phyloP scores from a whole-genome alignment of 2,329 filamentous ascomycete species.

The Fusarium humuli region DNA sequence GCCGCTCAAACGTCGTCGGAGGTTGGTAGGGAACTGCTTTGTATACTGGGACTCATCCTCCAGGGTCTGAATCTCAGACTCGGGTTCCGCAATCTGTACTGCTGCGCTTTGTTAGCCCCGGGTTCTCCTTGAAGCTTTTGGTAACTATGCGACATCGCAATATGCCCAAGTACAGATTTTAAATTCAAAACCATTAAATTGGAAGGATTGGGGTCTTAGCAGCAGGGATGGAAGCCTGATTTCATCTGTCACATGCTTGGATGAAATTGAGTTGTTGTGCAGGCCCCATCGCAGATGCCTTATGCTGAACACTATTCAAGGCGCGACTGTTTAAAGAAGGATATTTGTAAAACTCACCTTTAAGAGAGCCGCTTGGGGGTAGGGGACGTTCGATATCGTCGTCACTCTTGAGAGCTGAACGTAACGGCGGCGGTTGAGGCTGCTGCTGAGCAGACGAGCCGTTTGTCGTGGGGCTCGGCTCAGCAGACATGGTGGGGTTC shows the following conservation, averaged over 20 bases:
- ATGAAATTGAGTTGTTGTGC: conserved; percentile 23
- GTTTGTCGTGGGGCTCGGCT: conserved; percentile 40
- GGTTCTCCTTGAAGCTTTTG: background rate
- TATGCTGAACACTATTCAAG: background rate
- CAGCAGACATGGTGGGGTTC: conserved; percentile 45
- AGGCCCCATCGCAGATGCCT: background rate
- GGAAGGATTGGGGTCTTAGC: background rate
- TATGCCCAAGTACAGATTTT: background rate
- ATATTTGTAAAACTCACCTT: conserved; percentile 54
- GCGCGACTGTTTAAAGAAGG: background rate
- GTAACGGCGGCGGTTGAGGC: conserved; percentile 49
- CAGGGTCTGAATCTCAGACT: conserved; percentile 46
- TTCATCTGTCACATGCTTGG: conserved; percentile 10
- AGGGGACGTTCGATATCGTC: conserved; percentile 54
- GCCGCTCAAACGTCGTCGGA: conserved; percentile 51
- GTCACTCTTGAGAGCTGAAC: conserved; percentile 59
- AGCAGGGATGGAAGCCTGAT: background rate
- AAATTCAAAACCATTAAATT: conserved; percentile 3
- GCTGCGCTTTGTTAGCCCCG: conserved; percentile 52
- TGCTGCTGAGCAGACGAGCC: conserved; percentile 32
- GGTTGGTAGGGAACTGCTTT: conserved; percentile 51
- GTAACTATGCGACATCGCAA: background rate
- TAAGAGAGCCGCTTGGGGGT: conserved; percentile 54
- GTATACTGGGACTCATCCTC: conserved; percentile 50
- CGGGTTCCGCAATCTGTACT: conserved; percentile 69